Evolutionary conservation across 495 filamentous ascomycete genomes (phyloP).

Genomic region (Aeminium ludgeri): DNA sequence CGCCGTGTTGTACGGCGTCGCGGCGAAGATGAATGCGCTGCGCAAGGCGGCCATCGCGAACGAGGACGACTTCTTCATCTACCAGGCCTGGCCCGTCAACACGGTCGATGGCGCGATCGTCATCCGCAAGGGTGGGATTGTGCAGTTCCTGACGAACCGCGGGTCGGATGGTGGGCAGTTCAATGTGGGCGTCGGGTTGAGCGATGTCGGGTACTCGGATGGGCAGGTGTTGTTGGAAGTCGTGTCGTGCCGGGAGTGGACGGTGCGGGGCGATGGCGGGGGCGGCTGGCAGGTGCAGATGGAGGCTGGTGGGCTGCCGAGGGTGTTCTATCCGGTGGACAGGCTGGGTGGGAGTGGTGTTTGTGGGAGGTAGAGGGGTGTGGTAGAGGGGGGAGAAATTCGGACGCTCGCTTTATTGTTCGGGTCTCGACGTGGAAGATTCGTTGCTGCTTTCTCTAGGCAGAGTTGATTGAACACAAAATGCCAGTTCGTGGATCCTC

Average conservation of each 20-base stretch:
- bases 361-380: constrained; percentile 7
- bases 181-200: constrained; percentile 23
- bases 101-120: constrained; percentile 39
- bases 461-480: no score
- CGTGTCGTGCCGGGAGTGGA: constrained; percentile 24
- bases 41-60: constrained; percentile 35
- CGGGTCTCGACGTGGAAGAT: no score
- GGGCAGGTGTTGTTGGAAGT: constrained; percentile 29
- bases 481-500: no score
- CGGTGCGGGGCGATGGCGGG: constrained; percentile 23
- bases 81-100: constrained; percentile 39
- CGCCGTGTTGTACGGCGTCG: constrained; percentile 42
- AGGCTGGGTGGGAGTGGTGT: constrained; percentile 16
- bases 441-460: no score
- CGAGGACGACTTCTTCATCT: constrained; percentile 34
- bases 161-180: constrained; percentile 32
- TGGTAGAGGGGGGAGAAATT: no score
- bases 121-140: constrained; percentile 50
- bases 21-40: constrained; percentile 40
- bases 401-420: no score
- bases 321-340: constrained; percentile 18
- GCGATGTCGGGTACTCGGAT: constrained; percentile 26
- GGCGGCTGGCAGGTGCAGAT: constrained; percentile 20
- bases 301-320: constrained; percentile 14
- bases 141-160: constrained; percentile 44